Base-by-base conservation (phyloP, 108 stramenopile genomes). In the Tribonema minus region DNA sequence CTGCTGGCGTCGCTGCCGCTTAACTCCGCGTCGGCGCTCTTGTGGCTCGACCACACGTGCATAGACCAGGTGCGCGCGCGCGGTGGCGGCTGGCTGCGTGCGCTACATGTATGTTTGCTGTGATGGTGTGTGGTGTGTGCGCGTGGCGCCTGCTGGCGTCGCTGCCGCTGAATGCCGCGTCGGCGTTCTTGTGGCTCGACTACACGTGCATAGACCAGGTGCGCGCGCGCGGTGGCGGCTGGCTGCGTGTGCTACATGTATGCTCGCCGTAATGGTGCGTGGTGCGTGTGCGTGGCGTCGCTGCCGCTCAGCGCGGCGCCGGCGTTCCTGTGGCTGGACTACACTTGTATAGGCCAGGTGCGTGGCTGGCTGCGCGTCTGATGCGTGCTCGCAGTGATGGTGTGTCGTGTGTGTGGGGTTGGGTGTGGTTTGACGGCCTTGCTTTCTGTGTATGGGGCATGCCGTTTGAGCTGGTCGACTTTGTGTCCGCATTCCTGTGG, bases 201-300 rank as follows among this genome's bases (percentile, higher is more conserved):
- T 67, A 37, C 67, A 35, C 67, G 5, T 67, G 67, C 67, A 67
- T 67, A 35, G 67, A 67, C 38, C 67, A 67, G 26, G 67, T 35
- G 20, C 46, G 20, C 20, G 46, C 46, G 46, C 20, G 46, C 46
- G 9, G 46, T 20, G 46, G 20, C 46, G 20, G 46, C 46, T 54
- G 46, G 15, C 46, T 54, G 46, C 46, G n/a, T n/a, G n/a, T n/a
- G n/a, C n/a, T n/a, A n/a, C n/a, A n/a, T n/a, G n/a, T n/a, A n/a
- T n/a, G n/a, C n/a, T n/a, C n/a, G n/a, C n/a, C n/a, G n/a, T n/a
- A n/a, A n/a, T n/a, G n/a, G n/a, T 54, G 46, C 46, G 37, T 15
- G 67, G 23, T 3, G 67, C 20, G 35, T 26, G 35, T 6, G 25
- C 28, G 12, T 25, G 20, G 29, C 6, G 6, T 15, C 28, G 15